These are phyloP conservation scores for Rhodotorula paludigena DNA, from an alignment of 768 basidiomycete species.

Conservation along the genomic window DNA sequence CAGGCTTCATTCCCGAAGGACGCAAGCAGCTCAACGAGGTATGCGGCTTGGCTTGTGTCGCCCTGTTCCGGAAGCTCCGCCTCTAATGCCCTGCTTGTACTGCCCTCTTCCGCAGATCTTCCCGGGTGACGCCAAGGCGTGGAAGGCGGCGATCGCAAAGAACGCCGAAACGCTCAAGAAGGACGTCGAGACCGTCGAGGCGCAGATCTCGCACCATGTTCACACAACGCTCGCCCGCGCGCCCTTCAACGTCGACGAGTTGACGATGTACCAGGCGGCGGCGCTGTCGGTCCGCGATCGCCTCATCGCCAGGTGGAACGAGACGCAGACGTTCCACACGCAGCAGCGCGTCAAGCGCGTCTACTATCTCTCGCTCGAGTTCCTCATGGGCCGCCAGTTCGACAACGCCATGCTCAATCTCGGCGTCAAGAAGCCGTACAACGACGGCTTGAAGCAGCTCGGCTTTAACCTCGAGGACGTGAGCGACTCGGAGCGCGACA, in stretches of 20 bases:
- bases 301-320: slow-evolving; percentile 48
- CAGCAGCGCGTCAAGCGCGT: slow-evolving; percentile 47
- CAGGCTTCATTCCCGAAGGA: slow-evolving; percentile 33
- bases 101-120: slow-evolving; percentile 25
- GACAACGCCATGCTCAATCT: slow-evolving; percentile 65
- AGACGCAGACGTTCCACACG: slow-evolving; percentile 45
- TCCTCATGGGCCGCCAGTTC: slow-evolving; percentile 49
- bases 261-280: slow-evolving; percentile 87
- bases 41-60: background rate
- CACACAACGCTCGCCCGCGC: slow-evolving; percentile 78
- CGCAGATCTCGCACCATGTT: slow-evolving; percentile 28
- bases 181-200: slow-evolving; percentile 12
- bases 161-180: slow-evolving; percentile 11
- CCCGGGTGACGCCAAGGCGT: slow-evolving; percentile 23
- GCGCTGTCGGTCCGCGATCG: slow-evolving; percentile 84
- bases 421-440: slow-evolving; percentile 70
- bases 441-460: slow-evolving; percentile 63
- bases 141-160: slow-evolving; percentile 27
- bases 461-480: slow-evolving; percentile 60
- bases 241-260: slow-evolving; percentile 76
- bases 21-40: slow-evolving; percentile 19
- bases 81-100: too few species aligned
- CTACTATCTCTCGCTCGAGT: slow-evolving; percentile 94
- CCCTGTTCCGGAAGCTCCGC: background rate
- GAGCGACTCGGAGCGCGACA: slow-evolving; percentile 83